These are phyloP conservation scores for Nectriaceae sp. DNA, from an alignment of 2,329 filamentous ascomycete genomes.

Conservation along the genomic window DNA sequence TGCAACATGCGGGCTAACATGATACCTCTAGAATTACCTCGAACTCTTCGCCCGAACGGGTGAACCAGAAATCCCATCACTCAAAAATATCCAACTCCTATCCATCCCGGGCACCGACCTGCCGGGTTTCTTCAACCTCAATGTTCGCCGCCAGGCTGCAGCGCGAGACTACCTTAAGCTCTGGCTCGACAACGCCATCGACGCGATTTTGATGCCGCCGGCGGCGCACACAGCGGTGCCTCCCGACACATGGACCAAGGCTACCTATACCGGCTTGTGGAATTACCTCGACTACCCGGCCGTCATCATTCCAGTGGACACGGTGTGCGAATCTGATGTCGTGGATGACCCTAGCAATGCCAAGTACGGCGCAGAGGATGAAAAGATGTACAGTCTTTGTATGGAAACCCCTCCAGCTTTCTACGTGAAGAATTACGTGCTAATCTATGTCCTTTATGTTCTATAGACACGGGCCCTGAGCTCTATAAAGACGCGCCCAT, in stretches of 20 bases:
- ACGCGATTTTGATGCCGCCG: constrained; percentile 3
- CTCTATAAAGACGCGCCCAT: background rate
- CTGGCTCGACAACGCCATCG: background rate
- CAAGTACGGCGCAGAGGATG: background rate
- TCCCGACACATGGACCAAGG: background rate
- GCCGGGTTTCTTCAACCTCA: background rate
- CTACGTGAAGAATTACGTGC: no score
- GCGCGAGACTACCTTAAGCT: background rate
- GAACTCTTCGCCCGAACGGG: constrained; percentile 1
- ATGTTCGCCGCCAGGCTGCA: background rate
- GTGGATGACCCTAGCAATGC: constrained; percentile 1
- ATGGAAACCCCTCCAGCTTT: background rate
- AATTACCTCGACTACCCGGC: constrained; percentile 5
- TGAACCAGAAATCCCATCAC: constrained; percentile 1
- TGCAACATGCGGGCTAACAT: background rate
- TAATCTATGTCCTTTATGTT: background rate
- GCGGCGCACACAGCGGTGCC: constrained; percentile 2
- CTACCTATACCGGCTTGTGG: constrained; percentile 1
- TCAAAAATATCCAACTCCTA: background rate
- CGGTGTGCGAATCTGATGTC: background rate
- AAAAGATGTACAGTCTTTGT: constrained; percentile 2
- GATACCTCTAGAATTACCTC: background rate
- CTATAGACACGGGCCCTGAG: constrained; percentile 2
- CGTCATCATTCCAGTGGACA: background rate
- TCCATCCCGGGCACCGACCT: background rate